phyloP scores from a whole-genome alignment of 1,139 yeast genomes.

The Geotrichum candidum region DNA sequence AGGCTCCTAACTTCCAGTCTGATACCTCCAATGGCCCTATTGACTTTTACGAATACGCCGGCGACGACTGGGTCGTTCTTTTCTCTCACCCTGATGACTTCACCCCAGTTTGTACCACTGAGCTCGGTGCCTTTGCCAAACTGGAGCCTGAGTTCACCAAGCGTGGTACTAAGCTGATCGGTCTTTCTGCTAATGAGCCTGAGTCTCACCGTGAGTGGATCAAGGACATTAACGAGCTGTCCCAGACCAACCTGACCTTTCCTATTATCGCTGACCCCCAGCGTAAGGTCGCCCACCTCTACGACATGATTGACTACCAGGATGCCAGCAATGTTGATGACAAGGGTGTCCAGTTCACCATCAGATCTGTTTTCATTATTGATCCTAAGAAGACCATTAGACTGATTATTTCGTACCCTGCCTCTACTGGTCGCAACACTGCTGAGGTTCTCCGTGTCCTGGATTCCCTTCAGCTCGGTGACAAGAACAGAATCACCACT shows the following conservation, averaged over 20 bases:
- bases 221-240: slow-evolving; percentile 73
- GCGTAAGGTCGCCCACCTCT: slow-evolving; percentile 60
- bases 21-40: slow-evolving; percentile 70
- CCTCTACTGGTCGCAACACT: slow-evolving; percentile 82
- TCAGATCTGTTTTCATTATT: slow-evolving; percentile 76
- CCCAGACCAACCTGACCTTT: slow-evolving; percentile 59
- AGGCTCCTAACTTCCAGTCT: slow-evolving; percentile 74
- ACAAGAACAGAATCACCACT: slow-evolving; percentile 64
- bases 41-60: slow-evolving; percentile 69
- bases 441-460: slow-evolving; percentile 79
- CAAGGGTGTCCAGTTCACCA: slow-evolving; percentile 60
- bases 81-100: slow-evolving; percentile 86
- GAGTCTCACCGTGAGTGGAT: slow-evolving; percentile 75
- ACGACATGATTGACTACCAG: slow-evolving; percentile 74
- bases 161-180: slow-evolving; percentile 71
- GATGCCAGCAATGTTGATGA: slow-evolving; percentile 55
- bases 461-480: slow-evolving; percentile 74
- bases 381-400: slow-evolving; percentile 74
- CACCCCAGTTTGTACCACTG: slow-evolving; percentile 89
- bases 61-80: slow-evolving; percentile 69
- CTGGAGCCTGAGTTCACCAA: slow-evolving; percentile 75
- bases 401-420: slow-evolving; percentile 71
- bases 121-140: slow-evolving; percentile 80
- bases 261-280: slow-evolving; percentile 77
- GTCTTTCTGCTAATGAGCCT: slow-evolving; percentile 67